These are phyloP conservation scores for Salvia hispanica DNA, from an alignment of 257 asterid genomes.

Conservation along the genomic window DNA sequence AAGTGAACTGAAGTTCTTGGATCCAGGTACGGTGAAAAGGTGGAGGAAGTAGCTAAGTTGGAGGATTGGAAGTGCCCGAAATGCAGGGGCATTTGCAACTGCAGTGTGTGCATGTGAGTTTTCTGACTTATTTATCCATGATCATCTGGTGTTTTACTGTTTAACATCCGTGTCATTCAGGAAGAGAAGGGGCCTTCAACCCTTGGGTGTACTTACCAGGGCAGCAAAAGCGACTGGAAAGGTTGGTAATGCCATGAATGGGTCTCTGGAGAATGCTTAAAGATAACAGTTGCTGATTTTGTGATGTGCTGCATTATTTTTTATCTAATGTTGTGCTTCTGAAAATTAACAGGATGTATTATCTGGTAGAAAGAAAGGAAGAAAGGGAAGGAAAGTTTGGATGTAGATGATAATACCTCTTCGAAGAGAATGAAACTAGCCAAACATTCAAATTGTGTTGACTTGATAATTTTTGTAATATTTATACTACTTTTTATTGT, in stretches of 20 bases:
- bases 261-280: slow-evolving; percentile 37
- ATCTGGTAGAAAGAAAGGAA: slow-evolving; percentile 39
- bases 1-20: slow-evolving; percentile 1
- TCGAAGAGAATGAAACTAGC: not conserved
- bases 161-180: slow-evolving; percentile 29
- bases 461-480: no score
- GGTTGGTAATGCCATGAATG: slow-evolving; percentile 4
- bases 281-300: not conserved
- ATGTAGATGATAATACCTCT: no score
- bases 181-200: slow-evolving; percentile 58
- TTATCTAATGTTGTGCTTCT: slow-evolving; percentile 29
- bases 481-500: no score
- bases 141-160: slow-evolving; percentile 15
- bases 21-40: slow-evolving; percentile 74
- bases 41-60: slow-evolving; percentile 47
- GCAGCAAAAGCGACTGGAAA: slow-evolving; percentile 58
- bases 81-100: slow-evolving; percentile 81
- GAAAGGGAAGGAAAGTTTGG: slow-evolving; percentile 51
- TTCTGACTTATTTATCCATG: slow-evolving; percentile 20
- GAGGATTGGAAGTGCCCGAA: slow-evolving; percentile 76
- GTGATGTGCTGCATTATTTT: slow-evolving; percentile 8
- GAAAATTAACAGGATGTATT: slow-evolving; percentile 44
- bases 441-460: not conserved
- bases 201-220: slow-evolving; percentile 62
- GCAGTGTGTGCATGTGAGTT: slow-evolving; percentile 73